Conservation (phyloP, 495 filamentous ascomycete species). For the Trichoderma gamsii region DNA sequence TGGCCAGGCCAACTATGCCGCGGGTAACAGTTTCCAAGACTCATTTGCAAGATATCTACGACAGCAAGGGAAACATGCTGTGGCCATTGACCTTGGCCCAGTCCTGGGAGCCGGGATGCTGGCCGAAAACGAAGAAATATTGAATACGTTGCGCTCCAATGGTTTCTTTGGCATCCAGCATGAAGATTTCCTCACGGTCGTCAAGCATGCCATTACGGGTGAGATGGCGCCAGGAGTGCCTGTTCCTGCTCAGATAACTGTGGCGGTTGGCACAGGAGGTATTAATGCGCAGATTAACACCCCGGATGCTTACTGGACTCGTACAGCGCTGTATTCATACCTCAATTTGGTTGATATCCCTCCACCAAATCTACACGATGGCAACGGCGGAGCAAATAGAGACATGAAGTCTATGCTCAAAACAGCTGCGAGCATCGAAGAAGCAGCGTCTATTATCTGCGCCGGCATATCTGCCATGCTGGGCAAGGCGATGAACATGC, state of each 20-base stretch:
- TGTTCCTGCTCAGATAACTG: slow-evolving; percentile 27
- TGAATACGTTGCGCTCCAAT: slow-evolving; percentile 24
- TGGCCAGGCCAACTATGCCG: slow-evolving; percentile 51
- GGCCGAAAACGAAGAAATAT: slow-evolving; percentile 21
- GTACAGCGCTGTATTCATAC: slow-evolving; percentile 27
- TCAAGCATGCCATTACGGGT: slow-evolving; percentile 22
- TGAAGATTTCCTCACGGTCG: slow-evolving; percentile 24
- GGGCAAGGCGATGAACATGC: slow-evolving; percentile 26
- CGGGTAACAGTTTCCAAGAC: slow-evolving; percentile 49
- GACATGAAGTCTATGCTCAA: slow-evolving; percentile 1
- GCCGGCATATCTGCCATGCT: slow-evolving; percentile 23
- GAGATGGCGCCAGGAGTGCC: slow-evolving; percentile 1
- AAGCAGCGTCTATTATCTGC: slow-evolving; percentile 16
- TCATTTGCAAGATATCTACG: slow-evolving; percentile 32
- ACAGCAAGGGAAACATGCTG: slow-evolving; percentile 28
- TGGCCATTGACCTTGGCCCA: slow-evolving; percentile 42
- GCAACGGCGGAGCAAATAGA: not conserved
- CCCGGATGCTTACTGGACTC: slow-evolving; percentile 31
- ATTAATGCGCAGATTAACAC: slow-evolving; percentile 27
- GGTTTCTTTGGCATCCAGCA: slow-evolving; percentile 26
- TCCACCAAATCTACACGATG: not conserved
- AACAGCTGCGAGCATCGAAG: not conserved
- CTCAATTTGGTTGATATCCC: slow-evolving; percentile 29
- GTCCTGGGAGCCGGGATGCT: slow-evolving; percentile 29
- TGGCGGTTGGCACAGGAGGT: slow-evolving; percentile 27